Percentiles rank a stretch among this genome's conserved stretches.
Conservation (phyloP, 805 yeast genomes). For the Wickerhamiella kurtzmanii region DNA sequence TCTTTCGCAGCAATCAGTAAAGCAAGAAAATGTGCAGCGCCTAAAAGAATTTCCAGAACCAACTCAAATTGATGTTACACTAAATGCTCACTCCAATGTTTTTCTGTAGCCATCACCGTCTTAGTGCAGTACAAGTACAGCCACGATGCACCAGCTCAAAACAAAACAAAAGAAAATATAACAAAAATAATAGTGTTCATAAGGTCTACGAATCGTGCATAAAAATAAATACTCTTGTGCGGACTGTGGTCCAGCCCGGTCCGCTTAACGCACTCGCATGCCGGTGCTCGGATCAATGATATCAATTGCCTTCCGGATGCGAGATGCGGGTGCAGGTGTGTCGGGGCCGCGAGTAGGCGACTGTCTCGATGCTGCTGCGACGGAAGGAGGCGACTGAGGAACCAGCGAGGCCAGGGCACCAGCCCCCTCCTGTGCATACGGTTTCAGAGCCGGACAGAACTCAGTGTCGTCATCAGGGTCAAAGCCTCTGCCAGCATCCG, state of each 20-base stretch:
- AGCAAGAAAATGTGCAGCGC: too few species aligned
- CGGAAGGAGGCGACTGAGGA: slow-evolving; percentile 1
- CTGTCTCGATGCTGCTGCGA: slow-evolving; percentile 2
- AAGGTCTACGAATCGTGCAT: background rate
- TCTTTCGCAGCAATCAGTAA: too few species aligned
- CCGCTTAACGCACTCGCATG: slow-evolving; percentile 17
- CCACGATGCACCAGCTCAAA: background rate
- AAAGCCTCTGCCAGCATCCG: slow-evolving; percentile 49
- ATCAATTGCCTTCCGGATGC: slow-evolving; percentile 16
- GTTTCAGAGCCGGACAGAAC: slow-evolving; percentile 41
- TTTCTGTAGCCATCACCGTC: too few species aligned
- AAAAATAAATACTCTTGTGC: background rate
- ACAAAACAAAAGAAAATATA: background rate
- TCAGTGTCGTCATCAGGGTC: slow-evolving; percentile 60
- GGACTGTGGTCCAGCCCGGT: background rate
- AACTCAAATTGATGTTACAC: too few species aligned
- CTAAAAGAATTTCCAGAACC: too few species aligned
- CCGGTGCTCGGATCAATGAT: slow-evolving; percentile 22
- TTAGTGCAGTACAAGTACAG: background rate
- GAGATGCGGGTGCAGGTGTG: slow-evolving; percentile 4
- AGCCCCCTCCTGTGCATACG: background rate
- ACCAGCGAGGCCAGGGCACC: background rate
- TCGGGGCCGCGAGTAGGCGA: slow-evolving; percentile 1
- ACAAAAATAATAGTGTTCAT: background rate
- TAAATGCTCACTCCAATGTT: too few species aligned